These are phyloP conservation scores for Gracilariopsis chorda DNA, from an alignment of 23 red algal species.

Conservation along the genomic window DNA sequence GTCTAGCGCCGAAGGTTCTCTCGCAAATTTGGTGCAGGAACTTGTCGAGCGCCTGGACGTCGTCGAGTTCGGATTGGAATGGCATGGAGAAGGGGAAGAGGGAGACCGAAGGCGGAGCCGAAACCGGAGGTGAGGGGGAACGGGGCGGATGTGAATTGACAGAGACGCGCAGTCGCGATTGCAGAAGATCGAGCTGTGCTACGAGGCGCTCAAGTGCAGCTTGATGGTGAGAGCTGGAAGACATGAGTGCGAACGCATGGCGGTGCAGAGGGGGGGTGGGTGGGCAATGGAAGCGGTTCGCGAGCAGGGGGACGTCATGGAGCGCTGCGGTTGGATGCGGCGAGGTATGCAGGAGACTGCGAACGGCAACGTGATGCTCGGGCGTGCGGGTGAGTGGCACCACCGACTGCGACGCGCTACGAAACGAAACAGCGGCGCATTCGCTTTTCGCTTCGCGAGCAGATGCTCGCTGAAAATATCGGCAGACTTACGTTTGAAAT, in stretches of 20 bases:
- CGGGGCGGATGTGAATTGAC: not conserved
- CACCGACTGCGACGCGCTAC: too few species aligned
- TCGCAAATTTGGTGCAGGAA: not conserved
- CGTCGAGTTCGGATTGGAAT: not conserved
- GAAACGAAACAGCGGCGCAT: too few species aligned
- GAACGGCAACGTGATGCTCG: too few species aligned
- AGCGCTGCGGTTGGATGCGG: too few species aligned
- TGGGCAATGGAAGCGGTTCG: too few species aligned
- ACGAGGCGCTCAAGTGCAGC: conserved; percentile 4
- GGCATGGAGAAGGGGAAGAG: not conserved
- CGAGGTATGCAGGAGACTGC: too few species aligned
- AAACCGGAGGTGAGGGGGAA: not conserved
- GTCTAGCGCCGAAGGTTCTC: not conserved
- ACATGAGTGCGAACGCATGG: conserved; percentile 18
- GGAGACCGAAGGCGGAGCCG: not conserved
- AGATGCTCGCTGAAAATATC: too few species aligned
- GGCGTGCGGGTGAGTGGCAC: too few species aligned
- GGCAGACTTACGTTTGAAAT: conserved; percentile 22
- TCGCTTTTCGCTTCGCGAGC: too few species aligned
- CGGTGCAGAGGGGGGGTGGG: too few species aligned
- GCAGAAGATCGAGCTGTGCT: not conserved
- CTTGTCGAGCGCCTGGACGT: conserved; percentile 14
- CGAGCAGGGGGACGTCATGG: too few species aligned
- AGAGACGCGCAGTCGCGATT: not conserved
- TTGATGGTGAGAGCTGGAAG: not conserved